phyloP scores from a whole-genome alignment of 2,329 filamentous ascomycete species.

The Pseudogymnoascus sp. region DNA sequence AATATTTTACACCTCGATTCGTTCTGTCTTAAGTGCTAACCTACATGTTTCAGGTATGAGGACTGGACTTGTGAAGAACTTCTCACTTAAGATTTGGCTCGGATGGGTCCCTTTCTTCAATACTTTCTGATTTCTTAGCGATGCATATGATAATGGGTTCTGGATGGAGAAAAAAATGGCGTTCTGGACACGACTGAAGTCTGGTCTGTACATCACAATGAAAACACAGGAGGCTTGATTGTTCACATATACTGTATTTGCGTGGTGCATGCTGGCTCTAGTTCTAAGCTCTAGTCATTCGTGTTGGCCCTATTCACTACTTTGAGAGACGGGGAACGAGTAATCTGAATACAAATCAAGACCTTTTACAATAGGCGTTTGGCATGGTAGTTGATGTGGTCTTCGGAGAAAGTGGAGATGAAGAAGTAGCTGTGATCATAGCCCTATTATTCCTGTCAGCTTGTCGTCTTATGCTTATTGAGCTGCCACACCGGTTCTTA shows the following conservation, averaged over 20 bases:
- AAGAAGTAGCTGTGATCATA: conserved; percentile 99
- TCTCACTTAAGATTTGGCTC: conserved; percentile 45
- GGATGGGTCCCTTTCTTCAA: conserved; percentile 11
- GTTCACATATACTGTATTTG: background rate
- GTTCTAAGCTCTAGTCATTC: background rate
- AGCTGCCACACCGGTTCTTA: conserved; percentile 32
- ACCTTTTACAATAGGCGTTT: conserved; percentile 58
- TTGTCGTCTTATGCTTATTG: background rate
- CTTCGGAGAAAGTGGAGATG: conserved; percentile 82
- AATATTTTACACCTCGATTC: conserved; percentile 37
- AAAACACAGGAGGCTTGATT: conserved; percentile 3
- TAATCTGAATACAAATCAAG: conserved; percentile 10
- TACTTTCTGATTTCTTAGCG: conserved; percentile 13
- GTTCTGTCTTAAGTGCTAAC: background rate
- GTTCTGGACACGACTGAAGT: conserved; percentile 9
- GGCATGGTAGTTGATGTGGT: conserved; percentile 87
- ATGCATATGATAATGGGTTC: conserved; percentile 12
- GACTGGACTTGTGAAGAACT: conserved; percentile 99
- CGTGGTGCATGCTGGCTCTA: background rate
- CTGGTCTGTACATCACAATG: conserved; percentile 12
- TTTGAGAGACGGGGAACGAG: background rate
- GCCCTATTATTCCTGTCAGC: conserved; percentile 41
- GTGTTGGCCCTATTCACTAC: conserved; percentile 5
- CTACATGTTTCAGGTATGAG: conserved; percentile 56
- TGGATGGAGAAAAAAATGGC: conserved; percentile 12